These are phyloP conservation scores for Kwoniella bestiolae DNA, from an alignment of 768 basidiomycete genomes.

Conservation along the genomic window DNA sequence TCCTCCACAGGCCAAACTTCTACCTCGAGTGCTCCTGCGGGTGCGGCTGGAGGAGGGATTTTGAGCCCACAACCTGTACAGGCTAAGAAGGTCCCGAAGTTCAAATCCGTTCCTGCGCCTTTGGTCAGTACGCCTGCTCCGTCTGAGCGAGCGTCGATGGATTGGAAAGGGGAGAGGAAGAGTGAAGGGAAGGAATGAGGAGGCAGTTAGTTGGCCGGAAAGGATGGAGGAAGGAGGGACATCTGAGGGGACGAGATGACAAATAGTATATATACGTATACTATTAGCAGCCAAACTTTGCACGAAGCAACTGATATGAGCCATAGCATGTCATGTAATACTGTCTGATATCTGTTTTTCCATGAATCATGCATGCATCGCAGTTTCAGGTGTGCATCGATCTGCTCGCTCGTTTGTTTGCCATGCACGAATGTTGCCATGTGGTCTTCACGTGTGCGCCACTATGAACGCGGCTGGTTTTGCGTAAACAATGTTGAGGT, in stretches of 20 bases:
- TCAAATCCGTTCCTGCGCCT: constrained; percentile 42
- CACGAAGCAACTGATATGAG: no score
- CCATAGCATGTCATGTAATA: no score
- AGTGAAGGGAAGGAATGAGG: neutral
- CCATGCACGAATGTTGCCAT: neutral
- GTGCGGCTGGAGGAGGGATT: constrained; percentile 6
- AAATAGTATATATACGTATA: no score
- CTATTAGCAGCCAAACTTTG: no score
- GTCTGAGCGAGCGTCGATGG: constrained; percentile 7
- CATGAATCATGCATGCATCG: no score
- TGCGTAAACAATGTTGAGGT: neutral
- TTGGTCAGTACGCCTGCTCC: constrained; percentile 16
- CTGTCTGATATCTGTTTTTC: no score
- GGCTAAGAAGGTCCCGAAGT: constrained; percentile 31
- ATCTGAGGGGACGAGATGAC: no score
- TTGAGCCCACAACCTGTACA: constrained; percentile 27
- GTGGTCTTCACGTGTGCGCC: constrained; percentile 5
- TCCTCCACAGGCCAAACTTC: neutral
- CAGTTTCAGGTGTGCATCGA: no score
- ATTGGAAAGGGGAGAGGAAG: neutral
- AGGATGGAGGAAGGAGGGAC: neutral
- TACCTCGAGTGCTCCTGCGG: neutral
- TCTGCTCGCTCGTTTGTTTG: no score
- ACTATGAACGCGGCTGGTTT: constrained; percentile 19
- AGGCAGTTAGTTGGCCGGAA: no score